phyloP scores from a whole-genome alignment of 306 rosid species.

The Pueraria montana region DNA sequence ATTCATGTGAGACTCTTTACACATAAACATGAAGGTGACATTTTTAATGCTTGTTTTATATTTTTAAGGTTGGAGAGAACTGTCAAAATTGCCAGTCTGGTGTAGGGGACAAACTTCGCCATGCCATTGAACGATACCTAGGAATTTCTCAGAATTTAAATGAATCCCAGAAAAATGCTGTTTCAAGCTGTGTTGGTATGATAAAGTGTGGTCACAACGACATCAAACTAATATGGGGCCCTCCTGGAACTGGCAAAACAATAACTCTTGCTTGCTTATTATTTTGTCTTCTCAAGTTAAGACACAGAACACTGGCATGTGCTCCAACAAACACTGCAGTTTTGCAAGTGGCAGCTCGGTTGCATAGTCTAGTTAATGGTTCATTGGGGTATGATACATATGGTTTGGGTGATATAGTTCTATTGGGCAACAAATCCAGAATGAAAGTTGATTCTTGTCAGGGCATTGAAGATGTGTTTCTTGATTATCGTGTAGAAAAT shows the following conservation, averaged over 20 bases:
- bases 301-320: not conserved
- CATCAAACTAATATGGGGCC: conserved; percentile 69
- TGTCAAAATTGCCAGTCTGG: not conserved
- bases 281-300: not conserved
- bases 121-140: not conserved
- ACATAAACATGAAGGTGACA: no score
- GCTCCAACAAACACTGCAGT: conserved; percentile 6
- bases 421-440: conserved; percentile 46
- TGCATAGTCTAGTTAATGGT: not conserved
- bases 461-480: conserved; percentile 40
- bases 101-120: not conserved
- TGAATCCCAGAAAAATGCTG: conserved; percentile 56
- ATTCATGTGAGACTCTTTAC: no score
- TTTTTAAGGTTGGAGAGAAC: not conserved
- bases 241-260: conserved; percentile 72
- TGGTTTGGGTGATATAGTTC: conserved; percentile 53
- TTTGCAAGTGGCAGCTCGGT: not conserved
- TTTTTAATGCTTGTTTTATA: no score
- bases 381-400: conserved; percentile 11
- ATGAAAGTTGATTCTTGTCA: conserved; percentile 29
- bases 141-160: conserved; percentile 47
- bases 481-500: conserved; percentile 35
- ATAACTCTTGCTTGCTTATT: conserved; percentile 54
- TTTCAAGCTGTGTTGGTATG: conserved; percentile 52
- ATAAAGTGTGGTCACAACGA: conserved; percentile 43